phyloP scores from a whole-genome alignment of 768 basidiomycete species.

The Lactarius evosmus region DNA sequence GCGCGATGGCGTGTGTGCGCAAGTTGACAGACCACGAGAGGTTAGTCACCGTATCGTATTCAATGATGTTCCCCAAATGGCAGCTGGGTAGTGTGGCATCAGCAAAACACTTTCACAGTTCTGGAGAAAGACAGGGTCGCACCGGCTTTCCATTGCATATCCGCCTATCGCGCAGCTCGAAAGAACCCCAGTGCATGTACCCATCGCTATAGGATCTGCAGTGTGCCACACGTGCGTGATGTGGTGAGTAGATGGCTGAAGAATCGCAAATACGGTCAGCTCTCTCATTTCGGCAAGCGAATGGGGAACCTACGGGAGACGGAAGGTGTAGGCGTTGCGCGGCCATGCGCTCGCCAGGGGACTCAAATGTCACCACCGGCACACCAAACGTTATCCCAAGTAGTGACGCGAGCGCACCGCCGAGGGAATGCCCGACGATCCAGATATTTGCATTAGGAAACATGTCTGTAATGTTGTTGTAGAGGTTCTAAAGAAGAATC shows the following conservation, averaged over 20 bases:
- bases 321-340: slow-evolving; percentile 83
- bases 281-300: neutral
- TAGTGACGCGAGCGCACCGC: slow-evolving; percentile 83
- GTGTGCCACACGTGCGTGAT: slow-evolving; percentile 91
- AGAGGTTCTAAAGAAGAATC: slow-evolving; percentile 61
- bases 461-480: slow-evolving; percentile 87
- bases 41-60: slow-evolving; percentile 90
- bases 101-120: neutral
- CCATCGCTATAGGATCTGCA: slow-evolving; percentile 91
- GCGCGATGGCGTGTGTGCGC: slow-evolving; percentile 75
- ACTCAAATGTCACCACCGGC: slow-evolving; percentile 88
- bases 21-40: slow-evolving; percentile 83
- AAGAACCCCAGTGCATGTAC: slow-evolving; percentile 69
- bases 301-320: slow-evolving; percentile 57
- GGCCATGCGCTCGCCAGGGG: slow-evolving; percentile 60
- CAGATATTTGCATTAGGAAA: slow-evolving; percentile 90
- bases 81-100: slow-evolving; percentile 46
- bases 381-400: slow-evolving; percentile 86
- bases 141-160: slow-evolving; percentile 78
- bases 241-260: slow-evolving; percentile 65
- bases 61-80: slow-evolving; percentile 79
- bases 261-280: neutral
- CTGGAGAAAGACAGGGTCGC: neutral
- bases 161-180: slow-evolving; percentile 84
- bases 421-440: slow-evolving; percentile 82